Evolutionary conservation across 345 rosid species (phyloP).

Genomic region (Mallotus nudiflorus): DNA sequence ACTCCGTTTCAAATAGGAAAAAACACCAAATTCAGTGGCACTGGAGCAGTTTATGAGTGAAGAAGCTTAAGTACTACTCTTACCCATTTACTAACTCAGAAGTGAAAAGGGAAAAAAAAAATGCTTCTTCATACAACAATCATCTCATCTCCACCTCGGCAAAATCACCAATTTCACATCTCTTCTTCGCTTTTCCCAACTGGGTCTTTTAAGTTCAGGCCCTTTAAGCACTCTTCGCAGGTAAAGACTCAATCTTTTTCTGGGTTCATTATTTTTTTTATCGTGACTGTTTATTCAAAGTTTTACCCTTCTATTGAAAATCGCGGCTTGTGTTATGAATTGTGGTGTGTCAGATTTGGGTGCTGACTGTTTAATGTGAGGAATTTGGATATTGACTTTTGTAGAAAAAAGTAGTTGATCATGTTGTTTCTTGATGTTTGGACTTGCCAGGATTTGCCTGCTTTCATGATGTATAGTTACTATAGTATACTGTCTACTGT

Average conservation of each 20-base stretch:
- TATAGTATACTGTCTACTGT: no score
- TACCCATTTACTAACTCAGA: background rate
- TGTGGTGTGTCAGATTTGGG: background rate
- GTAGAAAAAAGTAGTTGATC: background rate
- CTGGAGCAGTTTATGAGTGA: conserved; percentile 15
- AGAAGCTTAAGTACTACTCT: background rate
- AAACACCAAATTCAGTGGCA: background rate
- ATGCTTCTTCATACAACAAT: conserved; percentile 59
- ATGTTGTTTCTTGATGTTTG: background rate
- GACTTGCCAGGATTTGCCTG: background rate
- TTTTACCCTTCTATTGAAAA: background rate
- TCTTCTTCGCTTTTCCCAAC: conserved; percentile 27
- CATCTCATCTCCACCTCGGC: conserved; percentile 37
- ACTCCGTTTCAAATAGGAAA: background rate
- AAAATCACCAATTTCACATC: conserved; percentile 21
- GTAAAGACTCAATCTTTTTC: conserved; percentile 24
- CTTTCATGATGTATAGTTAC: background rate
- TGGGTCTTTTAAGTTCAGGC: conserved; percentile 28
- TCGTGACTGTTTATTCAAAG: background rate
- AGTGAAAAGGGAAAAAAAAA: conserved; percentile 5
- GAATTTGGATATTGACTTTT: background rate
- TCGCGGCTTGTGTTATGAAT: background rate
- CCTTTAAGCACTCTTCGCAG: conserved; percentile 40
- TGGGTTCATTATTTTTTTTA: no score
- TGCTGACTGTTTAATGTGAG: background rate